Conservation (phyloP, 371 early-diverging fungal genomes). For the Caulochytrium protostelioides region DNA sequence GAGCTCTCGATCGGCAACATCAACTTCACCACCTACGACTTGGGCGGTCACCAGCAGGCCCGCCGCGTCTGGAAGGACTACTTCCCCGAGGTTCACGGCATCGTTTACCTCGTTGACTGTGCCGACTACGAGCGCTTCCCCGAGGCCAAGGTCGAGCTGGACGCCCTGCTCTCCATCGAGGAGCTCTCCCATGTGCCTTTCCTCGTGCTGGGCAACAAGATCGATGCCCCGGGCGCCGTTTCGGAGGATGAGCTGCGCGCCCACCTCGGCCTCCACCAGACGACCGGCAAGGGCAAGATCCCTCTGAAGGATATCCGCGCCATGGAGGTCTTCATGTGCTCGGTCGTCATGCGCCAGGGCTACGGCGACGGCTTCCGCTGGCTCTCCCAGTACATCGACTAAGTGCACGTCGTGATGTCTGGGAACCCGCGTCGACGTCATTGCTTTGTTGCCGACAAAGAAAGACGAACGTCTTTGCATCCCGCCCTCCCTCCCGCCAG, state of each 20-base stretch:
- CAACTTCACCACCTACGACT: constrained; percentile 88
- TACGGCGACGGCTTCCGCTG: constrained; percentile 93
- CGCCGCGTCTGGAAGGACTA: constrained; percentile 95
- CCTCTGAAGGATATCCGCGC: constrained; percentile 75
- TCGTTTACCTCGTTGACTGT: constrained; percentile 88
- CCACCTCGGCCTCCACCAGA: constrained; percentile 73
- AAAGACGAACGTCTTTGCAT: no score
- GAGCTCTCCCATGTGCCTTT: constrained; percentile 78
- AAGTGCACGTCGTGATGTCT: no score
- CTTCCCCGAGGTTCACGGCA: constrained; percentile 89
- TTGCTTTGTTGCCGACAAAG: no score
- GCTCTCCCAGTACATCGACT: constrained; percentile 72
- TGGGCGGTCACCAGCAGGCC: constrained; percentile 91
- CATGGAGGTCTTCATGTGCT: constrained; percentile 96
- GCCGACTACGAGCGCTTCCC: constrained; percentile 63
- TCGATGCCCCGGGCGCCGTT: constrained; percentile 82
- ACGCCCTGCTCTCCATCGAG: constrained; percentile 77
- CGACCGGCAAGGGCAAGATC: constrained; percentile 93
- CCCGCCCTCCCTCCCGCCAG: no score
- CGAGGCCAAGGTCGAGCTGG: constrained; percentile 84
- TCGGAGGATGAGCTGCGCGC: constrained; percentile 77
- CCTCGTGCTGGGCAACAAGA: constrained; percentile 92
- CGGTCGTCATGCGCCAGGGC: constrained; percentile 88
- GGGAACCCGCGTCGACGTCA: no score
- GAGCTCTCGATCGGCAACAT: constrained; percentile 89